Percentiles rank a stretch among this genome's conserved stretches.
These are phyloP conservation scores for Corynascus novoguineensis DNA, from an alignment of 495 filamentous ascomycete genomes.

Conservation along the genomic window DNA sequence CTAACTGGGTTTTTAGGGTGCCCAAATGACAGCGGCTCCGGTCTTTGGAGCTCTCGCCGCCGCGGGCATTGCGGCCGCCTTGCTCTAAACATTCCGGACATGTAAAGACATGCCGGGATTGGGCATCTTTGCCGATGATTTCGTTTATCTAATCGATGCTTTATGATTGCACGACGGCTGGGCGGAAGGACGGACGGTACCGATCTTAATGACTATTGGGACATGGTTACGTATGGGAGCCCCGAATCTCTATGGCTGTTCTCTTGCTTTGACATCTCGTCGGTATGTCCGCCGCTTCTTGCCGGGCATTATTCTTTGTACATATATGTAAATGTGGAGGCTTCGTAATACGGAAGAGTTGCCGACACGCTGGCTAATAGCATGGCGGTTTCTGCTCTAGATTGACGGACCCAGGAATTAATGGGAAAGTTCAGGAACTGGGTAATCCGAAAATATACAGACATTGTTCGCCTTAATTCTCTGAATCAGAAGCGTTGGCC, in stretches of 20 bases:
- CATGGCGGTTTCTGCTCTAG: not conserved
- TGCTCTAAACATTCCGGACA: constrained; percentile 23
- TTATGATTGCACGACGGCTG: constrained; percentile 18
- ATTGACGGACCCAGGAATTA: constrained; percentile 2
- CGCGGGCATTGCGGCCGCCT: constrained; percentile 31
- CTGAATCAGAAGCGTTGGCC: too few relatives aligned
- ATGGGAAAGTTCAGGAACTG: not conserved
- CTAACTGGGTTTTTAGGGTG: constrained; percentile 17
- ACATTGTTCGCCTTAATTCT: too few relatives aligned
- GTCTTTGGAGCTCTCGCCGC: constrained; percentile 31
- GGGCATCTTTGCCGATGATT: constrained; percentile 7
- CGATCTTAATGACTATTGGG: constrained; percentile 27
- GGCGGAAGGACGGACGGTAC: constrained; percentile 17
- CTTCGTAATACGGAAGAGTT: constrained; percentile 23
- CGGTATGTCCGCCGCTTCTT: constrained; percentile 17
- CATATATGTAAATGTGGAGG: constrained; percentile 21
- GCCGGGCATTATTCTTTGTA: constrained; percentile 26
- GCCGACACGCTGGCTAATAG: constrained; percentile 20
- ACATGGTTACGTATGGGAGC: constrained; percentile 13
- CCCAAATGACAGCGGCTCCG: constrained; percentile 30
- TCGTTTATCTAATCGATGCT: constrained; percentile 21
- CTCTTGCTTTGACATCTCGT: constrained; percentile 23
- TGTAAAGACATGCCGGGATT: not conserved
- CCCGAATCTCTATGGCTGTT: constrained; percentile 15
- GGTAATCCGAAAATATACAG: not conserved